These are phyloP conservation scores for Crepidotus sp. DNA, from an alignment of 1,284 basidiomycete species.

Conservation along the genomic window DNA sequence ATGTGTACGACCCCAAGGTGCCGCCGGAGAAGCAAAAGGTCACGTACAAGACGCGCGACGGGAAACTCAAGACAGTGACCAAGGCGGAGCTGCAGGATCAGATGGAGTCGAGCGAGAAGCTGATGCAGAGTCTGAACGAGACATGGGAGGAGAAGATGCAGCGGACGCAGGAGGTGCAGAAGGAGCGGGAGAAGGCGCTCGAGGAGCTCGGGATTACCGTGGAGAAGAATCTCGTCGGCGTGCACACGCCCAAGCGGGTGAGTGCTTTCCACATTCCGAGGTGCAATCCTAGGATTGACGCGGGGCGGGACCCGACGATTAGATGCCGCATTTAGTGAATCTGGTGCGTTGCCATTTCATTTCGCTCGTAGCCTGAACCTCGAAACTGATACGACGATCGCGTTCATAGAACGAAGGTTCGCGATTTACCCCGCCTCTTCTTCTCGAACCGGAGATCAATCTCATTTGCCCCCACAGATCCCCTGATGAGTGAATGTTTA, in stretches of 20 bases:
- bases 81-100: slow-evolving; percentile 97
- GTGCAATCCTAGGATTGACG: slow-evolving; percentile 19
- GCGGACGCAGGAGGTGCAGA: slow-evolving; percentile 91
- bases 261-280: slow-evolving; percentile 18
- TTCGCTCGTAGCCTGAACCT: slow-evolving; percentile 6
- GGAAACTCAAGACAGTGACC: slow-evolving; percentile 90
- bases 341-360: slow-evolving; percentile 48
- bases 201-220: slow-evolving; percentile 97
- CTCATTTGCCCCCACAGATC: slow-evolving; percentile 43
- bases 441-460: slow-evolving; percentile 17
- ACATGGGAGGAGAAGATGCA: slow-evolving; percentile 97
- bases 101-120: slow-evolving; percentile 91
- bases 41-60: slow-evolving; percentile 88
- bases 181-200: slow-evolving; percentile 91
- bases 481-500: slow-evolving; percentile 85
- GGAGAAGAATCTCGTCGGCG: slow-evolving; percentile 91
- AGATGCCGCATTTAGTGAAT: slow-evolving; percentile 95
- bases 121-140: slow-evolving; percentile 94
- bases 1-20: slow-evolving; percentile 78
- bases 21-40: slow-evolving; percentile 95
- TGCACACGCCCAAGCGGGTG: slow-evolving; percentile 97
- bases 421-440: slow-evolving; percentile 18
- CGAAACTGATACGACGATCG: slow-evolving; percentile 19
- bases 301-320: slow-evolving; percentile 17
- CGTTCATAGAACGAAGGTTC: slow-evolving; percentile 69